phyloP scores from a whole-genome alignment of 495 filamentous ascomycete species.

The Aeminium ludgeri region DNA sequence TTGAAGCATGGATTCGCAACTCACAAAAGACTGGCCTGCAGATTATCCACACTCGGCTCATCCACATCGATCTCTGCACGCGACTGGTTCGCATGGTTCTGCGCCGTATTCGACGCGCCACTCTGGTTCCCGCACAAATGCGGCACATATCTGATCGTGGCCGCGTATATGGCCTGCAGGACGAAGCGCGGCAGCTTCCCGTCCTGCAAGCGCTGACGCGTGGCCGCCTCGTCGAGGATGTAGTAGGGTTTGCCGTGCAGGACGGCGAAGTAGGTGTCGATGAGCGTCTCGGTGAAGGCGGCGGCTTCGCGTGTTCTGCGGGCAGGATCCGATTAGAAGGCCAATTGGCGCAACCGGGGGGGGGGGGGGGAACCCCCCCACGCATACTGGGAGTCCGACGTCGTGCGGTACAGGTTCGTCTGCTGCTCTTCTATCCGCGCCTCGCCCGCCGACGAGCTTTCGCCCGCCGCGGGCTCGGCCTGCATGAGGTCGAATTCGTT shows the following conservation, averaged over 20 bases:
- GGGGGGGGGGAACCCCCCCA: too few relatives aligned
- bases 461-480: neutral
- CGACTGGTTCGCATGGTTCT: conserved; percentile 51
- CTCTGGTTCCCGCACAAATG: conserved; percentile 40
- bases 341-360: too few relatives aligned
- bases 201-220: conserved; percentile 48
- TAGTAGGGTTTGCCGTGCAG: conserved; percentile 65
- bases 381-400: too few relatives aligned
- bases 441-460: too few relatives aligned
- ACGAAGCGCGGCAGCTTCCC: conserved; percentile 47
- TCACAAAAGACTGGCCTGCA: conserved; percentile 62
- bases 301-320: too few relatives aligned
- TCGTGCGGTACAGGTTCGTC: too few relatives aligned
- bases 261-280: conserved; percentile 60
- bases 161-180: conserved; percentile 54
- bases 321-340: too few relatives aligned
- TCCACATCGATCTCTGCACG: conserved; percentile 57
- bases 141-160: conserved; percentile 48
- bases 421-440: too few relatives aligned
- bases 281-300: conserved; percentile 36
- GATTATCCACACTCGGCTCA: conserved; percentile 55
- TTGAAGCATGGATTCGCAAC: too few relatives aligned
- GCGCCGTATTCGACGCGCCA: conserved; percentile 37
- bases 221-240: conserved; percentile 55
- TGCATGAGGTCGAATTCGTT: too few relatives aligned